These are phyloP conservation scores for Boletus speciosus DNA, from an alignment of 768 basidiomycete species.

Conservation along the genomic window DNA sequence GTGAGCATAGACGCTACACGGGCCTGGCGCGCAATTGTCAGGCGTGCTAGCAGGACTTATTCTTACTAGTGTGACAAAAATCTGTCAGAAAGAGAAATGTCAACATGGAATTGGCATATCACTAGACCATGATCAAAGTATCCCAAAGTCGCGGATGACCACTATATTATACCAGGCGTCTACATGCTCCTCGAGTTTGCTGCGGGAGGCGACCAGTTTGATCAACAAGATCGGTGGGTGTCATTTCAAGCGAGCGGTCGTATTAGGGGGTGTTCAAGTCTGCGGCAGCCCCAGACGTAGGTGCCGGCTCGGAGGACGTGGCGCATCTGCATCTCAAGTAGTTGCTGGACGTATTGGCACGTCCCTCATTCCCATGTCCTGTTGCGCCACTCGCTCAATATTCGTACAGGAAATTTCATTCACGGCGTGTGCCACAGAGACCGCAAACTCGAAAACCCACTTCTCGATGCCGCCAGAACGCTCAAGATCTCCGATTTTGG, in stretches of 20 bases:
- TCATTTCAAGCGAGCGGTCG: not conserved
- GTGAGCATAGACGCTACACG: too few species aligned
- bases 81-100: conserved; percentile 15
- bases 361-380: conserved; percentile 19
- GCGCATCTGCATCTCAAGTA: conserved; percentile 91
- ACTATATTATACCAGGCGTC: conserved; percentile 35
- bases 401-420: conserved; percentile 61
- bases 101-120: too few species aligned
- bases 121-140: too few species aligned
- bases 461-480: conserved; percentile 77
- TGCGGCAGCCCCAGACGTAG: conserved; percentile 78
- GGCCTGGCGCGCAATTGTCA: not conserved
- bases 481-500: conserved; percentile 97
- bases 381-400: not conserved
- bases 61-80: not conserved
- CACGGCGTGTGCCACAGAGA: conserved; percentile 97
- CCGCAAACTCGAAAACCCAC: conserved; percentile 78
- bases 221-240: conserved; percentile 83
- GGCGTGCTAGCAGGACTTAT: not conserved
- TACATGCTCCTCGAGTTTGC: conserved; percentile 95
- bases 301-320: conserved; percentile 71
- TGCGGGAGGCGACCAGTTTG: conserved; percentile 92
- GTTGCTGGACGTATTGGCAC: conserved; percentile 76
- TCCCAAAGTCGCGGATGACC: too few species aligned
- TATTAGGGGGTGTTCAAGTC: not conserved